Evolutionary conservation across 2,329 filamentous ascomycete genomes (phyloP).

Genomic region (Sporothrix schenckii): DNA sequence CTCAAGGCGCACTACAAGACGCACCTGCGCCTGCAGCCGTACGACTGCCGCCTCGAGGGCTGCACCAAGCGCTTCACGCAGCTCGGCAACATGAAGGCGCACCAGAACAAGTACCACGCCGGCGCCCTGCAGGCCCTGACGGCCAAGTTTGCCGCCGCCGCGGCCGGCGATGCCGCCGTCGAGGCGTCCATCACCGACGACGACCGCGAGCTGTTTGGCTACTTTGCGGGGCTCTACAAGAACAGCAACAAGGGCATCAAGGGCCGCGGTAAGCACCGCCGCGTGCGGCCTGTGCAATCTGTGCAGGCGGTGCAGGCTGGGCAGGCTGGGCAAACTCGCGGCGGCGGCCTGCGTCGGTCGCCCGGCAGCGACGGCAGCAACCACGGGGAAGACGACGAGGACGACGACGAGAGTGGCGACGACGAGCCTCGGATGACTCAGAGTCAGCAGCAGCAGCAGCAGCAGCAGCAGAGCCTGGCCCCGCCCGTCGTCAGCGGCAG

Average conservation of each 20-base stretch:
- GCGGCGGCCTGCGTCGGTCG: neutral
- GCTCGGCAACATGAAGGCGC: slow-evolving; percentile 89
- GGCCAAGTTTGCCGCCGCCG: slow-evolving; percentile 66
- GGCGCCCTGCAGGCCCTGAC: slow-evolving; percentile 72
- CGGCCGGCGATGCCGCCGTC: slow-evolving; percentile 64
- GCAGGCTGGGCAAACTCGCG: no score
- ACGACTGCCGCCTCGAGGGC: slow-evolving; percentile 76
- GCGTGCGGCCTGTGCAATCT: slow-evolving; percentile 51
- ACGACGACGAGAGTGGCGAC: neutral
- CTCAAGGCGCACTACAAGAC: slow-evolving; percentile 81
- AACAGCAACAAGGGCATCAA: slow-evolving; percentile 99
- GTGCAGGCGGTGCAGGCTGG: slow-evolving; percentile 17
- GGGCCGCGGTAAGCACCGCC: slow-evolving; percentile 83
- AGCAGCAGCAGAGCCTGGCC: neutral
- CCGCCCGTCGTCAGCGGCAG: slow-evolving; percentile 1
- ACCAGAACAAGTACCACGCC: slow-evolving; percentile 92
- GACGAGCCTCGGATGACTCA: neutral
- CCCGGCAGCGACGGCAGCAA: neutral
- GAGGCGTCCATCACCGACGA: slow-evolving; percentile 44
- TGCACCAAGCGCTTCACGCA: slow-evolving; percentile 90
- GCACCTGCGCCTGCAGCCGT: slow-evolving; percentile 76
- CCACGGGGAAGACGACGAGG: neutral
- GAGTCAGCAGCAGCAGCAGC: no score
- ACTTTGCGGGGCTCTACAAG: slow-evolving; percentile 88
- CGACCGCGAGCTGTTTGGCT: slow-evolving; percentile 76